Conservation (phyloP, 441 rosid genomes). For the Eruca vesicaria region DNA sequence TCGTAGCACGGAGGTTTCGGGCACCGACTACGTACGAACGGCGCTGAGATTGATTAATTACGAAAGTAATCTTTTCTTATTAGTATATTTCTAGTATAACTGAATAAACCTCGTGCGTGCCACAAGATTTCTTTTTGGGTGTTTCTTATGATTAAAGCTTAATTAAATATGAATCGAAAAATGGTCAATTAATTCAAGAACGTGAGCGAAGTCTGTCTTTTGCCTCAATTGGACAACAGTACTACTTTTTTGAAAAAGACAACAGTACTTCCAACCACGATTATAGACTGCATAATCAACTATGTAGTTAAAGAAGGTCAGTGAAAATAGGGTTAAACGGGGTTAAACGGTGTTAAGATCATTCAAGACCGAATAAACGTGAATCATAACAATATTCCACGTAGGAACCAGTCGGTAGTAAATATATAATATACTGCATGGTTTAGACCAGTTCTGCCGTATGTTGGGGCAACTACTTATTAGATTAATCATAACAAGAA, state of each 20-base stretch:
- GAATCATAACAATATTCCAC: not conserved
- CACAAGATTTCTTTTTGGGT: slow-evolving; percentile 32
- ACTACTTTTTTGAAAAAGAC: no score
- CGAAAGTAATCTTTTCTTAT: not conserved
- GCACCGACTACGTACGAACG: slow-evolving; percentile 49
- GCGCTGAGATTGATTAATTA: slow-evolving; percentile 16
- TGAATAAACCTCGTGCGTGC: slow-evolving; percentile 36
- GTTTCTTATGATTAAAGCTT: slow-evolving; percentile 19
- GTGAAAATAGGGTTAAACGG: not conserved
- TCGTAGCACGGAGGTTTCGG: slow-evolving; percentile 41
- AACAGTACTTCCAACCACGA: slow-evolving; percentile 6
- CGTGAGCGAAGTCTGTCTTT: slow-evolving; percentile 50
- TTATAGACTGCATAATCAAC: slow-evolving; percentile 4
- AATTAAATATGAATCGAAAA: not conserved
- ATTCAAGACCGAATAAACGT: not conserved
- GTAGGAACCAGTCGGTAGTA: not conserved
- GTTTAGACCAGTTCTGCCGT: not conserved
- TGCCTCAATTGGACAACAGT: slow-evolving; percentile 16
- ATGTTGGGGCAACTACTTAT: slow-evolving; percentile 3
- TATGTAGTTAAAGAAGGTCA: not conserved
- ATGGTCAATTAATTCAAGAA: slow-evolving; percentile 34
- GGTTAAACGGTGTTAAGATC: not conserved
- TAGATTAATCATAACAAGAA: not conserved
- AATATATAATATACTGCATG: not conserved
- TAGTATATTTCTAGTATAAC: not conserved